A percentile compares a stretch with the other conserved stretches of the same genome.
Conservation (phyloP, 192 early-diverging fungal genomes). For the Coemansia sp. region DNA sequence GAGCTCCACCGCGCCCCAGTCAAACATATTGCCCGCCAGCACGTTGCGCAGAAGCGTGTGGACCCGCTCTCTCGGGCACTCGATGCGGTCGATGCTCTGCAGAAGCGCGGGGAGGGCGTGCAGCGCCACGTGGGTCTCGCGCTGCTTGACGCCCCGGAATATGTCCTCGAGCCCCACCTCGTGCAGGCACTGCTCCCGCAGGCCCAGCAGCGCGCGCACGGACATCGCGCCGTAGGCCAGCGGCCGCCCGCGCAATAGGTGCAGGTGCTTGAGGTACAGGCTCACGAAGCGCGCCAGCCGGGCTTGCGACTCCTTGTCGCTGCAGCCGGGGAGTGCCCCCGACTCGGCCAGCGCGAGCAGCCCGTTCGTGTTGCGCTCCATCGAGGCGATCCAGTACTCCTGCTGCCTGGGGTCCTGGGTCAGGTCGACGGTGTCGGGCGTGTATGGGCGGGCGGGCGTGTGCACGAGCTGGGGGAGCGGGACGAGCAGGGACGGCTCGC, state of each 20-base stretch:
- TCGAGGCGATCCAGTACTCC: constrained; percentile 71
- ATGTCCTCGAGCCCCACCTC: constrained; percentile 82
- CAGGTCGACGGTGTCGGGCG: constrained; percentile 70
- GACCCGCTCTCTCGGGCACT: constrained; percentile 21
- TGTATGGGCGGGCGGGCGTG: constrained; percentile 42
- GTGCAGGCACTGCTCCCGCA: constrained; percentile 79
- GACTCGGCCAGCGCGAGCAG: constrained; percentile 60
- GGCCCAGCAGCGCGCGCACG: constrained; percentile 66
- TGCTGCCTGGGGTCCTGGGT: constrained; percentile 55
- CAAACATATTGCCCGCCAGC: constrained; percentile 83
- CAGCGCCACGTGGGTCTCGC: constrained; percentile 66
- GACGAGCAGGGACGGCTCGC: constrained; percentile 50
- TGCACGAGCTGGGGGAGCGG: constrained; percentile 63
- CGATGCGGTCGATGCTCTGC: constrained; percentile 51
- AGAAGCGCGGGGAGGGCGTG: constrained; percentile 52
- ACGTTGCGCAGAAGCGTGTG: constrained; percentile 62
- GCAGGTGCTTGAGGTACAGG: constrained; percentile 68
- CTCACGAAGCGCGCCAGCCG: constrained; percentile 52
- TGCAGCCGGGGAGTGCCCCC: constrained; percentile 26
- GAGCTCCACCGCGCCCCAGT: constrained; percentile 74
- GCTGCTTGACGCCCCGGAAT: constrained; percentile 65
- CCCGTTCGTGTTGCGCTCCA: constrained; percentile 65
- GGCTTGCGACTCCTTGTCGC: constrained; percentile 2
- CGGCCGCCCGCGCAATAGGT: constrained; percentile 62
- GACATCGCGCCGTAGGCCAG: constrained; percentile 71